These are phyloP conservation scores for Blastomyces silverae DNA, from an alignment of 2,329 filamentous ascomycete genomes.

Conservation along the genomic window DNA sequence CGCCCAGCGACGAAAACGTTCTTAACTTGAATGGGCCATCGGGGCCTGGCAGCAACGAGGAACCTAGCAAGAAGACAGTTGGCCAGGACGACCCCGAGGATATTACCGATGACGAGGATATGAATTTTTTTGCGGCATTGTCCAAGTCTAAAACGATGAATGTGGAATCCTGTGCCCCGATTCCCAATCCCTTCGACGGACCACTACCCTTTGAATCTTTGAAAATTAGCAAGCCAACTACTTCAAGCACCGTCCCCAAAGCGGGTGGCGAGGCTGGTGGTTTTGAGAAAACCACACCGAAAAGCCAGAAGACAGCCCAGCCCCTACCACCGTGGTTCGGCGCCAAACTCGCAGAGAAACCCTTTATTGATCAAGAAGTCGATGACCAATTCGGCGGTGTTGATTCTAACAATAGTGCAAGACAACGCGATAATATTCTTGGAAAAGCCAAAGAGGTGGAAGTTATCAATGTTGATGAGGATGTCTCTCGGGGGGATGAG, in stretches of 20 bases:
- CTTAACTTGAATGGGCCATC: conserved; percentile 33
- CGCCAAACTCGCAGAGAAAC: conserved; percentile 29
- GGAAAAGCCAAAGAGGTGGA: conserved; percentile 14
- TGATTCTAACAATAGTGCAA: conserved; percentile 24
- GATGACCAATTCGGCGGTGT: conserved; percentile 22
- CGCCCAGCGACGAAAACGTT: conserved; percentile 34
- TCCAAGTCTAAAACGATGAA: conserved; percentile 62
- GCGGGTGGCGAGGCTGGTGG: conserved; percentile 54
- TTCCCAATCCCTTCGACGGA: conserved; percentile 60
- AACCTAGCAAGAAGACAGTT: neutral
- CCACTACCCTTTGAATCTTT: conserved; percentile 82
- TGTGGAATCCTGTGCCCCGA: conserved; percentile 24
- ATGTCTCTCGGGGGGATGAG: neutral
- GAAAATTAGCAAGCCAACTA: conserved; percentile 56
- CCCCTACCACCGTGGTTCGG: conserved; percentile 45
- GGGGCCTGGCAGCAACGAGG: conserved; percentile 32
- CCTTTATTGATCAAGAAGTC: conserved; percentile 31
- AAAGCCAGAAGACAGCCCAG: conserved; percentile 27
- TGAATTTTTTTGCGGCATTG: conserved; percentile 71
- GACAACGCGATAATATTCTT: conserved; percentile 25
- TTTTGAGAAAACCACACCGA: conserved; percentile 50
- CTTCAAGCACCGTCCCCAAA: conserved; percentile 29
- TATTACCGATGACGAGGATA: conserved; percentile 58
- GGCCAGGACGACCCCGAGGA: conserved; percentile 2
- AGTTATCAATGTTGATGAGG: conserved; percentile 19